Percentiles rank a stretch among this genome's conserved stretches.
These are phyloP conservation scores for Eleusine coracana DNA, from an alignment of 176 grass and related monocot species.

Conservation along the genomic window DNA sequence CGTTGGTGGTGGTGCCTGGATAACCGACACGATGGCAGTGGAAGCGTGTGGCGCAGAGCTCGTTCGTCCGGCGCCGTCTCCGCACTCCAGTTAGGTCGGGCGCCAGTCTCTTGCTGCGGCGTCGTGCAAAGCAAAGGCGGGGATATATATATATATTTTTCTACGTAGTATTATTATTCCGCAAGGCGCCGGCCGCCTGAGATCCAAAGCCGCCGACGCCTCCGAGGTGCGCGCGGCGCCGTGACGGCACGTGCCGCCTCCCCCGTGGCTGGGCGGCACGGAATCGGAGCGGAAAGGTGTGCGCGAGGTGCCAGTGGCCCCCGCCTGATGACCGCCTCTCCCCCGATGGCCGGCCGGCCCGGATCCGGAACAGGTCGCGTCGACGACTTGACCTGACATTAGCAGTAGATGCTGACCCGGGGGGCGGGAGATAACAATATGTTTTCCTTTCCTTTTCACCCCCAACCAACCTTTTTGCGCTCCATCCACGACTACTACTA, in stretches of 20 bases:
- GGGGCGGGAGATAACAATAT: not conserved
- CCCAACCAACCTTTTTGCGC: not conserved
- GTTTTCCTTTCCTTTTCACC: not conserved
- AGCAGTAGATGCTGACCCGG: not conserved
- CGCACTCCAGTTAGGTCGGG: not conserved
- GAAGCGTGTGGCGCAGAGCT: conserved; percentile 10
- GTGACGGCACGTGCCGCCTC: not conserved
- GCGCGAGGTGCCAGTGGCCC: not conserved
- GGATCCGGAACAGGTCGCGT: not conserved
- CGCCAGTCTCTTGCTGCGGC: not conserved
- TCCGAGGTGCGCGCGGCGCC: not conserved
- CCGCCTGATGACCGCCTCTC: not conserved
- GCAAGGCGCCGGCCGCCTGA: conserved; percentile 17
- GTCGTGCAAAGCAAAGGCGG: not conserved
- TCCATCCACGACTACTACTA: not conserved
- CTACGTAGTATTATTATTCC: conserved; percentile 2
- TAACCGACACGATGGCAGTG: conserved; percentile 10
- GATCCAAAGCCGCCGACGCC: conserved; percentile 43
- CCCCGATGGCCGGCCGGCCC: conserved; percentile 19
- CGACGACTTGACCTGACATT: not conserved
- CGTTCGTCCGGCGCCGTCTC: conserved; percentile 23
- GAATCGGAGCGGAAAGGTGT: not conserved
- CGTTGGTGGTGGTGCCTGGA: not conserved
- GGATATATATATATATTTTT: not conserved
- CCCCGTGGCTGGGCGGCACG: conserved; percentile 25